These are phyloP conservation scores for Pholiota microspora DNA, from an alignment of 768 basidiomycete genomes.

Conservation along the genomic window DNA sequence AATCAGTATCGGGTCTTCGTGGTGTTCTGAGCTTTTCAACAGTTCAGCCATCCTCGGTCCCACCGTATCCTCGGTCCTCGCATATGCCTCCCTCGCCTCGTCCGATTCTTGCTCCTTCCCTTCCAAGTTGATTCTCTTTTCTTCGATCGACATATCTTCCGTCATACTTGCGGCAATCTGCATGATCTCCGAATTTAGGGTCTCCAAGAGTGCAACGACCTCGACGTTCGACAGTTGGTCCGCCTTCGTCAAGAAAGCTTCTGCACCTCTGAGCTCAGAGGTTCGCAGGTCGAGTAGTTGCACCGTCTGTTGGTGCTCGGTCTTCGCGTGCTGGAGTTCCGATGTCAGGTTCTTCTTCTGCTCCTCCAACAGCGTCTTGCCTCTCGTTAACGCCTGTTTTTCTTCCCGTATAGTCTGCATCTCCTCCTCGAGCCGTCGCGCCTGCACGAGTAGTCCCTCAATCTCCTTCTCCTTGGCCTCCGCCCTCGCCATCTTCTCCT, in stretches of 20 bases:
- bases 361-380: constrained; percentile 14
- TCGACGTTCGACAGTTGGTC: constrained; percentile 49
- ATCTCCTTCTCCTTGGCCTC: constrained; percentile 16
- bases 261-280: constrained; percentile 47
- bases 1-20: constrained; percentile 38
- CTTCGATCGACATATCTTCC: constrained; percentile 34
- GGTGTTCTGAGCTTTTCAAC: constrained; percentile 35
- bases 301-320: constrained; percentile 21
- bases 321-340: constrained; percentile 16
- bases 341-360: constrained; percentile 19
- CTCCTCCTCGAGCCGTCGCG: constrained; percentile 18
- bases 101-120: constrained; percentile 22
- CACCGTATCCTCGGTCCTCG: constrained; percentile 29
- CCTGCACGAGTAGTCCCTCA: constrained; percentile 12
- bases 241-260: constrained; percentile 44
- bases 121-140: constrained; percentile 17
- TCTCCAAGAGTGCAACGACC: constrained; percentile 42
- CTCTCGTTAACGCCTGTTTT: constrained; percentile 18
- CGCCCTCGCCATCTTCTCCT: constrained; percentile 19
- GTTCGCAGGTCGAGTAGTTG: constrained; percentile 39
- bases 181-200: constrained; percentile 48
- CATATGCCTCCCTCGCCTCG: constrained; percentile 24
- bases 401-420: constrained; percentile 17
- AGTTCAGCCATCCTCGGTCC: constrained; percentile 38
- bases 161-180: constrained; percentile 51